Base-by-base conservation (phyloP, 768 basidiomycete genomes). In the Pleurotus pulmonarius region DNA sequence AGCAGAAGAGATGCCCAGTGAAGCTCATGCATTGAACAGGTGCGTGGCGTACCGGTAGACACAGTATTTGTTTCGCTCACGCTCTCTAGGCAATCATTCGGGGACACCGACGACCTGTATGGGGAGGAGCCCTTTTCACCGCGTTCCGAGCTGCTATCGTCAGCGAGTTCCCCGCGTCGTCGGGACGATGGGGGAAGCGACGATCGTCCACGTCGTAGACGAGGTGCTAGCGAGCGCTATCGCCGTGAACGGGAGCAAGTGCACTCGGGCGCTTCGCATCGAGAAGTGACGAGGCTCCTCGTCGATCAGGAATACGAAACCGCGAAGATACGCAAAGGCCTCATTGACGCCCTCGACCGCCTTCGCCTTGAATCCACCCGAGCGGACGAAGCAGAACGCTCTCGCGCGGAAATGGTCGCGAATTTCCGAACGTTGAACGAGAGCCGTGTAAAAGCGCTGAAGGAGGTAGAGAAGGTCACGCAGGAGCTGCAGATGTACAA, bases 401-500 rank as follows among this genome's bases (percentile, higher is more conserved):
- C 61, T 18, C 69, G 69, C 38, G 58, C 61, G 24, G 72, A 76
- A 39, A 66, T 68, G 5, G 60, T 69, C 7, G 66, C 71, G 41
- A 68, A 67, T 7, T 70, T 74, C 40, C 69, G 64, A 13, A 41
- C 67, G 11, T 60, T 80, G 24, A 74, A 73, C 43, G 74, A 75
- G 5, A 52, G 47, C n/a, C 20, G 45, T 26, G 24, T 41, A 5
- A 46, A 26, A 20, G 76, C 74, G 1, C 69, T 77, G 52, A 66
- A 69, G 46, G 71, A 74, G 20, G 75, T 73, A 3, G 51, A 64
- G n/a, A 69, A 67, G 25, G 71, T 72, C 7, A 63, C 59, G 1
- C 69, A 74, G 39, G 74, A 78, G 43, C 60, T 75, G 12, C 69
- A 70, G 25, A 49, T 77, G 40, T 73, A 74, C 49, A 69, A 75